Base-by-base conservation (phyloP, 2,329 filamentous ascomycete species). In the Parafenestella ontariensis region DNA sequence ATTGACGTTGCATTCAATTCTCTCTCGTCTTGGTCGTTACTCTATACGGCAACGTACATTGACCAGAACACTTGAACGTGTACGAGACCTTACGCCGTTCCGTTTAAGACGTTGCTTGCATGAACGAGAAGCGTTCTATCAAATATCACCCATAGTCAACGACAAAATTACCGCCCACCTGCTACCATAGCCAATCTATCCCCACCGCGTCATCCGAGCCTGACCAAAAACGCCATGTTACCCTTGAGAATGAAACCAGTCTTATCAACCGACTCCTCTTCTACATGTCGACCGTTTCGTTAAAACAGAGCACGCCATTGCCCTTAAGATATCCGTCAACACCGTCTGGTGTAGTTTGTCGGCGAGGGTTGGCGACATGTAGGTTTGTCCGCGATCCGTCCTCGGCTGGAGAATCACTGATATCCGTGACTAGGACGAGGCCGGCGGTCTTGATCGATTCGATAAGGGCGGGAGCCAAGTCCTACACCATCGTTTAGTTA, bases 391-490 rank as follows among this genome's bases (percentile, higher is more conserved):
- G 34, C 54, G 59, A 43, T 60, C 74, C 71, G 58, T 66, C 47
- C 17, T 79, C 74, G 13, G 76, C 62, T 17, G 74, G 39, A 65
- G 77, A 85, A 52, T 86, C 83, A 5, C 90, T 91, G 62, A 90
- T 91, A 73, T 99, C 94, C 46, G 91, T 89, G 15, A 99, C 93
- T 33, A 99, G 84, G 5, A 96, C 94, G 46, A 99, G 82, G 23
- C 95, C 94, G 44, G 96, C 90, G 23, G 92, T 92, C 77, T 98
- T 98, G 78, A 99, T 94, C 2, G 93, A 91, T 64, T 96, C 91
- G 48, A 96, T 88, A 42, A 99, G 83, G 2, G 93, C 91, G 0
- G 95, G 95, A 8, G 97, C 93, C 80, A 96, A 92, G 58, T 96
- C 91, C 92, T 96, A 56, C 10, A 17, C 45, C 1, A 15, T n/a